Evolutionary conservation across 257 asterid species (phyloP).

Genomic region (Vinca minor): DNA sequence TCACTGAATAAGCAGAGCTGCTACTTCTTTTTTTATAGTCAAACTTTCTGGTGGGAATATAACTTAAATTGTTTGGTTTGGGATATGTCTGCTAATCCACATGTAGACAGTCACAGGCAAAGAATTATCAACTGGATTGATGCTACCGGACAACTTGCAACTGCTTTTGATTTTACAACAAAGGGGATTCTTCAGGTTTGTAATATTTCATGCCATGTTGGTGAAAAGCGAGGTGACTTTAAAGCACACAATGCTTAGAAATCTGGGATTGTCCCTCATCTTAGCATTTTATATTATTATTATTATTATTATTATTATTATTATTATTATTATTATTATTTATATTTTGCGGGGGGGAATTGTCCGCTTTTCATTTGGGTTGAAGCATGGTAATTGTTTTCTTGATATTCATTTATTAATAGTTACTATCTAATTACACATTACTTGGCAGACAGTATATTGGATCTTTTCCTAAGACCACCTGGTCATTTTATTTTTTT

Average conservation of each 20-base stretch:
- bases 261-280: neutral
- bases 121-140: constrained; percentile 87
- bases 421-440: neutral
- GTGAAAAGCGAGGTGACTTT: neutral
- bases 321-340: too few species aligned
- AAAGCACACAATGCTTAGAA: neutral
- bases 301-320: too few species aligned
- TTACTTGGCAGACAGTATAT: neutral
- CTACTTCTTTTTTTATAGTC: neutral
- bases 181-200: constrained; percentile 91
- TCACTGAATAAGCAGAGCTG: neutral
- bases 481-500: constrained; percentile 10
- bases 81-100: constrained; percentile 13
- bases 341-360: neutral
- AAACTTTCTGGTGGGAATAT: neutral
- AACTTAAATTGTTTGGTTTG: neutral
- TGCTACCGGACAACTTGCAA: constrained; percentile 62
- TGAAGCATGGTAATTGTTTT: neutral
- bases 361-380: neutral
- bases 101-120: constrained; percentile 87
- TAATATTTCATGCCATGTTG: neutral
- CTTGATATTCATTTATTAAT: neutral
- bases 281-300: neutral
- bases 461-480: neutral
- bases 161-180: constrained; percentile 98